Base-by-base conservation (phyloP, 1,284 basidiomycete genomes). In the Coriolopsis trogii region DNA sequence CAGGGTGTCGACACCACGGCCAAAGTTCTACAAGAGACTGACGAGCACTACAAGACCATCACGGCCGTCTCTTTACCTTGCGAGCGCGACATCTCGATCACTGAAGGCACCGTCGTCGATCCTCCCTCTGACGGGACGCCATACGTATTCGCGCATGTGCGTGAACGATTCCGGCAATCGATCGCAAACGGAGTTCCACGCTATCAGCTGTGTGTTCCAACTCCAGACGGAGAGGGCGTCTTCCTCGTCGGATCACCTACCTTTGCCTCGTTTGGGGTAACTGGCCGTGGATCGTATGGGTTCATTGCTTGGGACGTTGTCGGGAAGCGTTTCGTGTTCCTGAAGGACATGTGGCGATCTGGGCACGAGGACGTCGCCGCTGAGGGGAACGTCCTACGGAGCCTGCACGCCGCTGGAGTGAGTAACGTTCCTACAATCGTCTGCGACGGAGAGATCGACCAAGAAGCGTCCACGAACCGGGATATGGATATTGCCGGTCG, bases 101-200 rank as follows among this genome's bases (percentile, higher is more conserved):
- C 18, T n/a, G 39, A 30, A 29, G 23, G 18, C 9, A n/a, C 45
- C 3, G 6, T 40, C 24, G 24, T 40, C 7, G n/a, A 26, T 7
- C 15, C 15, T 15, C n/a, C n/a, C n/a, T n/a, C n/a, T n/a, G 13
- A 26, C 24, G 15, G n/a, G 24, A 25, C 25, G 24, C 24, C 10
- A 7, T 40, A 25, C 16, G 31, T 43, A 1, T 51, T 55, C 42
- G 16, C 30, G 12, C 51, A 44, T 31, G 46, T 48, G n/a, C 45
- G 53, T 12, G 26, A 29, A 2, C 13, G 13, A 28, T 55, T 51
- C 30, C 16, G 31, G 2, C n/a, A 29, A 6, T 55, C 53, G 4
- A 34, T 55, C 13, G 30, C 4, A 3, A 18, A 18, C 2, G 39
- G 15, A 10, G 28, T 29, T 31, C 41, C 45, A 10, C 53, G 45